phyloP scores from a whole-genome alignment of 768 basidiomycete species.

The Boletus reticulatus region DNA sequence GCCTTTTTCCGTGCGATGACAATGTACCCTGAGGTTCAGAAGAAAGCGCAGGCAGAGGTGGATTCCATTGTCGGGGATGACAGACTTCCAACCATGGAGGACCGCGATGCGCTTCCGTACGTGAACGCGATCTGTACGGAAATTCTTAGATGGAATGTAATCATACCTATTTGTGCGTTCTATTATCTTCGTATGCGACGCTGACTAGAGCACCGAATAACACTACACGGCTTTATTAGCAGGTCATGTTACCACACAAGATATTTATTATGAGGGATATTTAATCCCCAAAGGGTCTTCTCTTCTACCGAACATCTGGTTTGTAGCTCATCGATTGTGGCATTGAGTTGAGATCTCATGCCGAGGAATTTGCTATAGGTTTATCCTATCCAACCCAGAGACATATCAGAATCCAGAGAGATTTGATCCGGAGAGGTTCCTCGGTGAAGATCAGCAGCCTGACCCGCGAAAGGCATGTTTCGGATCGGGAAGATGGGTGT shows the following conservation, averaged over 20 bases:
- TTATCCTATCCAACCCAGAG: too few relatives aligned
- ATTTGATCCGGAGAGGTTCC: too few relatives aligned
- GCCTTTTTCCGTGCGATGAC: constrained; percentile 20
- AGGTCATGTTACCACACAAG: background rate
- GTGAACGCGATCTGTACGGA: constrained; percentile 5
- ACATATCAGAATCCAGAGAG: too few relatives aligned
- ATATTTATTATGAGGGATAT: background rate
- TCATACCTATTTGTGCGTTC: background rate
- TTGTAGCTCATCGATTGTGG: background rate
- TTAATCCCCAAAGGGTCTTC: background rate
- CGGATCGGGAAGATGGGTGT: too few relatives aligned
- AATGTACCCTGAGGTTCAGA: constrained; percentile 3
- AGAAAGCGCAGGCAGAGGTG: constrained; percentile 10
- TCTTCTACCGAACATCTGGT: background rate
- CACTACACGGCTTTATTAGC: background rate
- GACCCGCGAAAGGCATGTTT: too few relatives aligned
- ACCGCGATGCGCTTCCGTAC: constrained; percentile 7
- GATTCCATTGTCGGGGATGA: constrained; percentile 3
- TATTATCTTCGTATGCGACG: too few relatives aligned
- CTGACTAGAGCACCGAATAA: too few relatives aligned
- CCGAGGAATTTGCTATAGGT: too few relatives aligned
- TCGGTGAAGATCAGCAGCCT: too few relatives aligned
- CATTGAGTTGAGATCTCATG: too few relatives aligned
- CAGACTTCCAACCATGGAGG: constrained; percentile 6
- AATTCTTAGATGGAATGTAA: constrained; percentile 6